Evolutionary conservation across 495 filamentous ascomycete species (phyloP).

Genomic region (Aspergillus bridgeri): DNA sequence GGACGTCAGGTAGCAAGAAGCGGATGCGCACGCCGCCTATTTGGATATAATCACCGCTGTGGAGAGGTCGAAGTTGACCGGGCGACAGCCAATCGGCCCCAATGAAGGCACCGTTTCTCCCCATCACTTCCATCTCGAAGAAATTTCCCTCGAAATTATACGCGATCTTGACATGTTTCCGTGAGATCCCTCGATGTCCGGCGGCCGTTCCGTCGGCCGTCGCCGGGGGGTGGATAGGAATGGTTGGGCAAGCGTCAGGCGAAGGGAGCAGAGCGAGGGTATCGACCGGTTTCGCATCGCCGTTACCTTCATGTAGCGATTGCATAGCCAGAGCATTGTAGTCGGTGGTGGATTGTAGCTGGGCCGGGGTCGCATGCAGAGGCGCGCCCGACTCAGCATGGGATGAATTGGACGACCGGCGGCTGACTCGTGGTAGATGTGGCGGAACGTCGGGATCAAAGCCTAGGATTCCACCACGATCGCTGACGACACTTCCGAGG

Average conservation of each 20-base stretch:
- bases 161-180: conserved; percentile 77
- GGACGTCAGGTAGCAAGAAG: conserved; percentile 72
- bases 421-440: conserved; percentile 42
- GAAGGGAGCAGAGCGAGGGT: conserved; percentile 43
- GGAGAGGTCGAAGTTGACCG: conserved; percentile 60
- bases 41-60: conserved; percentile 70
- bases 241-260: conserved; percentile 63
- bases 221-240: conserved; percentile 76
- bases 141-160: conserved; percentile 71
- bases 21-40: conserved; percentile 73
- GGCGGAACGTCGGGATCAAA: conserved; percentile 49
- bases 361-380: conserved; percentile 42
- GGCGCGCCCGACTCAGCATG: conserved; percentile 35
- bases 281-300: conserved; percentile 39
- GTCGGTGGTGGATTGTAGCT: conserved; percentile 41
- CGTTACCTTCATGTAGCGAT: conserved; percentile 38
- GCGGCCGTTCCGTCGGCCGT: conserved; percentile 61
- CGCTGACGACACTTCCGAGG: conserved; percentile 53
- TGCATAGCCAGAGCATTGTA: conserved; percentile 49
- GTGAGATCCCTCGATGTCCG: conserved; percentile 66
- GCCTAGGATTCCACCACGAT: conserved; percentile 57
- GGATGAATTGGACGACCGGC: conserved; percentile 49
- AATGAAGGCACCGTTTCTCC: conserved; percentile 82
- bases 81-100: conserved; percentile 66
- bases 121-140: conserved; percentile 78